Percentiles rank a stretch among this genome's conserved stretches.
These are phyloP conservation scores for Liriodendron chinense DNA, from an alignment of 164 flowering plant species.

Conservation along the genomic window DNA sequence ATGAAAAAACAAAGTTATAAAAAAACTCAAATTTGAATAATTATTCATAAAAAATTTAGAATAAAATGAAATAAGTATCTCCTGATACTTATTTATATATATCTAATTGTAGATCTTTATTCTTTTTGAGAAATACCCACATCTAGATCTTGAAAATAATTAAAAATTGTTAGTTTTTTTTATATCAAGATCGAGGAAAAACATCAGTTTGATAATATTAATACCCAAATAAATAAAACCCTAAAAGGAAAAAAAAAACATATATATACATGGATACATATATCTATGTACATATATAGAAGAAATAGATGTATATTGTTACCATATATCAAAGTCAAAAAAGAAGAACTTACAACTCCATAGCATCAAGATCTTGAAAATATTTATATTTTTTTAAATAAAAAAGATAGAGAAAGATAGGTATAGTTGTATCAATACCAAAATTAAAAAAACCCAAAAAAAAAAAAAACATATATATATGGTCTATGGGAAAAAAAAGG, in stretches of 20 bases:
- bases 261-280: too few species aligned
- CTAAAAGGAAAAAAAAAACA: neutral
- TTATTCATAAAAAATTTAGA: neutral
- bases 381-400: too few species aligned
- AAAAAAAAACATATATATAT: neutral
- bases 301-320: too few species aligned
- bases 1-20: neutral
- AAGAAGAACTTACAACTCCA: too few species aligned
- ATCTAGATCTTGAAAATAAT: conserved; percentile 6
- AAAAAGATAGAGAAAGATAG: too few species aligned
- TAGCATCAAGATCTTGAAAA: too few species aligned
- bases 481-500: neutral
- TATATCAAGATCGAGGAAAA: neutral
- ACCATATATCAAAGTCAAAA: too few species aligned
- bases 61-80: conserved; percentile 5
- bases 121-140: conserved; percentile 5
- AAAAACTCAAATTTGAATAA: neutral
- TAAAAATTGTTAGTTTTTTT: neutral
- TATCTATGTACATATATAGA: too few species aligned
- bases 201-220: neutral
- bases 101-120: conserved; percentile 1
- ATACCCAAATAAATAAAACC: neutral
- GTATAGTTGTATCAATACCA: too few species aligned
- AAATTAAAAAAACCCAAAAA: neutral
- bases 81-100: conserved; percentile 2